These are phyloP conservation scores for Aureobasidium sp. DNA, from an alignment of 2,329 filamentous ascomycete genomes.

Conservation along the genomic window DNA sequence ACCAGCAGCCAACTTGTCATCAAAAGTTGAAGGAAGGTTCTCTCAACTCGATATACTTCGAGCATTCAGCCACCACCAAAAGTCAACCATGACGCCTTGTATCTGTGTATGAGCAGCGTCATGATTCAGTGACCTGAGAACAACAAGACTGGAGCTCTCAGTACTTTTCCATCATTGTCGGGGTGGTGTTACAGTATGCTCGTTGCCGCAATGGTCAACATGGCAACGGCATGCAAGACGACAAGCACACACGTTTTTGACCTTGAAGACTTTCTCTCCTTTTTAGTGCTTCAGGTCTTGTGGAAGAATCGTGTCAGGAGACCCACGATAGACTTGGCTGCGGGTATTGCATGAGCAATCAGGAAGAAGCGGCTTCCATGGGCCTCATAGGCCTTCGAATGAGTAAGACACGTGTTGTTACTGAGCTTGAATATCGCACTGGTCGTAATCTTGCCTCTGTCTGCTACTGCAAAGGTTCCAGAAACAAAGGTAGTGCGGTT, in stretches of 20 bases:
- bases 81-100: background rate
- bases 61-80: constrained; percentile 1
- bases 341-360: too few relatives aligned
- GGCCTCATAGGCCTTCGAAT: too few relatives aligned
- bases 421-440: too few relatives aligned
- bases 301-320: too few relatives aligned
- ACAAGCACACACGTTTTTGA: background rate
- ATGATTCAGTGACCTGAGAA: background rate
- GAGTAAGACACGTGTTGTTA: too few relatives aligned
- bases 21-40: background rate
- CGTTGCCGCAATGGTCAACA: background rate
- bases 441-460: too few relatives aligned
- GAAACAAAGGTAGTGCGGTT: too few relatives aligned
- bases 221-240: background rate
- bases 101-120: background rate
- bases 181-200: background rate
- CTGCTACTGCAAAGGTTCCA: too few relatives aligned
- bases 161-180: background rate
- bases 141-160: background rate
- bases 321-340: too few relatives aligned
- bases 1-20: background rate
- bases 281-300: too few relatives aligned
- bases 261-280: too few relatives aligned
- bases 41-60: background rate
- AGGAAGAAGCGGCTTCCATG: too few relatives aligned